Evolutionary conservation across 495 filamentous ascomycete genomes (phyloP).

Genomic region (Lichina pygmaea): DNA sequence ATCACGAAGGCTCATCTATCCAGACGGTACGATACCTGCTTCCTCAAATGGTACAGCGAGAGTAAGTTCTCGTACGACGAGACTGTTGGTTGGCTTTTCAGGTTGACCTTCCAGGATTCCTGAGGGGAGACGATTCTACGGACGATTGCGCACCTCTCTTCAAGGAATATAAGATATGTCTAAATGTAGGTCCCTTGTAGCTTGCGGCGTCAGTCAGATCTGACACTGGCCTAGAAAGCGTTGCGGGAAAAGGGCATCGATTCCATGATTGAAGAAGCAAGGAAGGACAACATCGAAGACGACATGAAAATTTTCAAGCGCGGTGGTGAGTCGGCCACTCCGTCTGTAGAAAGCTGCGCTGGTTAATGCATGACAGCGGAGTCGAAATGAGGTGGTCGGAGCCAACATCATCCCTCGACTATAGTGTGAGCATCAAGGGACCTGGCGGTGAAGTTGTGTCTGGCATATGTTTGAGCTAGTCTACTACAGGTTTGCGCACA

Average conservation of each 20-base stretch:
- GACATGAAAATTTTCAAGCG: constrained; percentile 28
- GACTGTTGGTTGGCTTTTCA: constrained; percentile 3
- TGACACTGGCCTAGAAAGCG: constrained; percentile 26
- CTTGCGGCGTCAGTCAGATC: background rate
- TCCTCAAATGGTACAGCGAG: constrained; percentile 90
- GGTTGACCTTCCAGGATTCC: constrained; percentile 33
- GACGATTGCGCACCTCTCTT: constrained; percentile 75
- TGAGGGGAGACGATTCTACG: constrained; percentile 46
- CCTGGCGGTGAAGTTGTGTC: no score
- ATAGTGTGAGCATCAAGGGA: no score
- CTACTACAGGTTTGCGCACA: no score
- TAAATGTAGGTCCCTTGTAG: constrained; percentile 29
- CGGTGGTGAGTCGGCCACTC: background rate
- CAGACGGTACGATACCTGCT: constrained; percentile 67
- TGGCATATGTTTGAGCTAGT: no score
- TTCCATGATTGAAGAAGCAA: constrained; percentile 58
- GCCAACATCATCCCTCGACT: no score
- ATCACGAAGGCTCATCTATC: background rate
- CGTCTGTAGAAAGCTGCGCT: no score
- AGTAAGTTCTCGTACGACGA: constrained; percentile 24
- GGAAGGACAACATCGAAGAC: constrained; percentile 55
- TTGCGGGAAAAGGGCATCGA: constrained; percentile 71
- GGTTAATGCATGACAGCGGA: no score
- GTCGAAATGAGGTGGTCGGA: no score
- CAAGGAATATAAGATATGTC: constrained; percentile 55